Conservation (phyloP, 2,329 filamentous ascomycete genomes). For the Canariomyces notabilis region DNA sequence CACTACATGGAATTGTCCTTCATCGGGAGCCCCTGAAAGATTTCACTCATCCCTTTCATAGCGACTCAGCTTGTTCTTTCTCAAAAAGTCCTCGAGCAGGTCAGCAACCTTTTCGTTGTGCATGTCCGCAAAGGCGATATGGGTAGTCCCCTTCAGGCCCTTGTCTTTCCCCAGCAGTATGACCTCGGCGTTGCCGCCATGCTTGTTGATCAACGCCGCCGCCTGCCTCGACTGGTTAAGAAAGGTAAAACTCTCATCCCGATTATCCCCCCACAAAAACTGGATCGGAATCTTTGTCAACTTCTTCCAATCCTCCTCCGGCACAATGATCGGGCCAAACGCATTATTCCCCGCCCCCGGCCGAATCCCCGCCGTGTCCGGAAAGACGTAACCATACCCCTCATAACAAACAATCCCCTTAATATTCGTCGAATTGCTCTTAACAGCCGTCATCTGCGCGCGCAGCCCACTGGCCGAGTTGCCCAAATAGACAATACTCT, state of each 20-base stretch:
- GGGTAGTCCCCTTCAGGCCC: slow-evolving; percentile 24
- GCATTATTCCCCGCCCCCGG: slow-evolving; percentile 7
- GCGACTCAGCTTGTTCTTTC: slow-evolving; percentile 14
- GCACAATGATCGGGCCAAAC: slow-evolving; percentile 26
- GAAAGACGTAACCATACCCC: slow-evolving; percentile 27
- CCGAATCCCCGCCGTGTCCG: slow-evolving; percentile 17
- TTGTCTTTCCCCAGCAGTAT: slow-evolving; percentile 24
- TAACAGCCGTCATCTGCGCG: slow-evolving; percentile 30
- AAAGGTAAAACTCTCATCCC: slow-evolving; percentile 17
- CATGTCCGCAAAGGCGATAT: slow-evolving; percentile 28
- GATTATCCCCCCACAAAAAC: slow-evolving; percentile 28
- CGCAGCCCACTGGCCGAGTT: slow-evolving; percentile 34
- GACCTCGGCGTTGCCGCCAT: slow-evolving; percentile 26
- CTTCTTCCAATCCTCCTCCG: slow-evolving; percentile 26
- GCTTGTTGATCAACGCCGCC: slow-evolving; percentile 23
- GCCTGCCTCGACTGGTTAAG: slow-evolving; percentile 19
- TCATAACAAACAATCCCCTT: slow-evolving; percentile 33
- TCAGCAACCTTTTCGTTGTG: slow-evolving; percentile 25
- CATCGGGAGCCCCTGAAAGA: background rate
- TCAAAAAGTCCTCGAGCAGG: slow-evolving; percentile 24
- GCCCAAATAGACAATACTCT: slow-evolving; percentile 30
- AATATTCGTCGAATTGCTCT: slow-evolving; percentile 33
- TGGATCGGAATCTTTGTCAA: slow-evolving; percentile 25
- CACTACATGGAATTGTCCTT: background rate
- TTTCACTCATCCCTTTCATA: slow-evolving; percentile 11